Evolutionary conservation across 2,329 filamentous ascomycete genomes (phyloP), one percentile per base, ranked within the genome.

Genomic region (Nemania serpens): DNA sequence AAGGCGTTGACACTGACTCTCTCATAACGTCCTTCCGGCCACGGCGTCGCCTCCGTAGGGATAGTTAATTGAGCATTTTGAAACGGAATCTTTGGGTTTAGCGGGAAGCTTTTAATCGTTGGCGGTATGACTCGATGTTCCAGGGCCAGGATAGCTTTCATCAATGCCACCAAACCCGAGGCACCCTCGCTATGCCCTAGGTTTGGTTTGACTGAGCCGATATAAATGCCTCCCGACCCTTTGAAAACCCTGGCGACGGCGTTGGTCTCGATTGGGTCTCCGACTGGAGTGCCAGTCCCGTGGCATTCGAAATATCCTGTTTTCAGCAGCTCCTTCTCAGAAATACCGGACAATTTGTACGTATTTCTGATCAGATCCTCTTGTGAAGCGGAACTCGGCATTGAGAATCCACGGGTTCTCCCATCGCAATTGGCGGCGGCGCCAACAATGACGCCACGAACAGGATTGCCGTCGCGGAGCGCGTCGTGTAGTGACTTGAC

Each of bases 131-230:
- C 70, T 0, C 66, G 66, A 6, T 75, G 68, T 57, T 82, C 78
- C 0, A 81, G 58, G 0, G 74, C 72, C 9, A 82, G 48, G 1
- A 77, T 67, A 12, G 70, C 69, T 59, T 84, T 84, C 15, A 84
- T 75, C 1, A 83, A 15, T 0, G 72, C 70, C 0, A 73, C 71
- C 0, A 83, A 41, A 0, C 79, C 81, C 2, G 76, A 74, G 0
- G 79, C 77, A 0, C 73, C 75, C 61, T 82, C 81, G 0, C 66
- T 62, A 60, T 84, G 81, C 0, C 81, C 81, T 2, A 74, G 20
- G 50, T 73, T 75, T 13, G 72, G 66, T 25, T 49, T 72, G 11
- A 73, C 62, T 9, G 60, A 65, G 9, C 62, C 63, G 25, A 67
- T 64, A 53, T 63, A 54, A 2, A 55, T 18, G 6, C 50, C 51